A percentile compares a stretch with the other conserved stretches of the same genome.
These are phyloP conservation scores for Yamadazyma endophytica DNA, from an alignment of 805 yeast species.

Conservation along the genomic window DNA sequence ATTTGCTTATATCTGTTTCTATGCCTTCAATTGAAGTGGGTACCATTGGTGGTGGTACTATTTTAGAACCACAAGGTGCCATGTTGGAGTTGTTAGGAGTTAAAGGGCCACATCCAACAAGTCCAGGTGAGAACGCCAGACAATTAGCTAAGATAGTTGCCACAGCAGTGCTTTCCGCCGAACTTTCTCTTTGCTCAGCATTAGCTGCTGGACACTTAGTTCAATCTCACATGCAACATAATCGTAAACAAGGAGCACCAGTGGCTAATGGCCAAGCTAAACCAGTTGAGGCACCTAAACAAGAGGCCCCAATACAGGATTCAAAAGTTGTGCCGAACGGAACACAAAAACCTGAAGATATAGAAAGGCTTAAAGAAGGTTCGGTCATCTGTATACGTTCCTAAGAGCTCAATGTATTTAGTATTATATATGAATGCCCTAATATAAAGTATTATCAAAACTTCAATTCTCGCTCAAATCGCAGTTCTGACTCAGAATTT, in stretches of 20 bases:
- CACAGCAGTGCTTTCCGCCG: conserved; percentile 93
- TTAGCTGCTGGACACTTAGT: conserved; percentile 98
- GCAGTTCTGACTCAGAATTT: too few relatives aligned
- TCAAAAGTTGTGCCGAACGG: not conserved
- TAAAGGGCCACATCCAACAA: conserved; percentile 90
- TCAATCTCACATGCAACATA: conserved; percentile 94
- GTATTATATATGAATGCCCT: conserved; percentile 1
- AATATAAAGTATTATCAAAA: not conserved
- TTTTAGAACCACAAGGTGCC: conserved; percentile 93
- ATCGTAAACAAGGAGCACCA: conserved; percentile 59
- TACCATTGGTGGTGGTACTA: conserved; percentile 98
- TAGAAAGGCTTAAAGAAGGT: conserved; percentile 46
- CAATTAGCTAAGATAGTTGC: conserved; percentile 92
- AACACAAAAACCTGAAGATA: conserved; percentile 2
- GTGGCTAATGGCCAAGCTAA: conserved; percentile 20
- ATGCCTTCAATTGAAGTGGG: conserved; percentile 99
- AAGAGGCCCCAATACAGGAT: conserved; percentile 16
- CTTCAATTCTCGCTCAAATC: too few relatives aligned
- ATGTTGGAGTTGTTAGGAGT: conserved; percentile 94
- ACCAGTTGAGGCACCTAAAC: conserved; percentile 12
- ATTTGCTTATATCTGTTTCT: conserved; percentile 88
- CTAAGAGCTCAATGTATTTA: conserved; percentile 15
- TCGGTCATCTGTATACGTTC: conserved; percentile 72
- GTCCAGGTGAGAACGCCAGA: conserved; percentile 92
- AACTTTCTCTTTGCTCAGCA: conserved; percentile 90